Percentiles rank a stretch among this genome's conserved stretches.
Conservation (phyloP, 140 eudicot species). For the Eryngium alpinum region DNA sequence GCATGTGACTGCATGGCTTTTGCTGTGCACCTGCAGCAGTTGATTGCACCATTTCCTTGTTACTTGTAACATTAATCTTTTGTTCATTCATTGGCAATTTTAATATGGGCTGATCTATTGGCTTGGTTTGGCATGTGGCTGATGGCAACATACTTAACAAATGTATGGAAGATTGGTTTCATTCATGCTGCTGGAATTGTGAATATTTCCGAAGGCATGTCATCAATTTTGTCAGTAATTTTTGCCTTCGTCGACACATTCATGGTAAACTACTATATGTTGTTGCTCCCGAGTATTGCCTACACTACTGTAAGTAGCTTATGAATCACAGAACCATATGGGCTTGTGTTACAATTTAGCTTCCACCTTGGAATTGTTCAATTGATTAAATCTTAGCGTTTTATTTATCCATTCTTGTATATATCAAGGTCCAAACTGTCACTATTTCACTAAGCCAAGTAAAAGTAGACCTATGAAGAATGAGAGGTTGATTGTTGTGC, state of each 20-base stretch:
- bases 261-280: conserved; percentile 35
- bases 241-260: conserved; percentile 41
- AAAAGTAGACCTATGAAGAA: not conserved
- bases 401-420: not conserved
- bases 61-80: no score
- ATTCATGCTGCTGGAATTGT: conserved; percentile 65
- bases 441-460: not conserved
- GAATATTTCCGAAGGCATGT: conserved; percentile 47
- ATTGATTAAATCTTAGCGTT: not conserved
- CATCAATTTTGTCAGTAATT: conserved; percentile 22
- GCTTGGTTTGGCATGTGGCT: conserved; percentile 48
- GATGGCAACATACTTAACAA: conserved; percentile 55
- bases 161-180: conserved; percentile 54
- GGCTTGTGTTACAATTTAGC: not conserved
- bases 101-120: conserved; percentile 50
- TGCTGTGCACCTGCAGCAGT: no score
- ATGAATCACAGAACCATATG: not conserved
- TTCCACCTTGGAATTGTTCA: not conserved
- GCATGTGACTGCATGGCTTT: no score
- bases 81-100: conserved; percentile 26
- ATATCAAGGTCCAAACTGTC: not conserved
- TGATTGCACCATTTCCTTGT: no score
- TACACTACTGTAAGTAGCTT: conserved; percentile 41
- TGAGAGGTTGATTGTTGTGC: conserved; percentile 1
- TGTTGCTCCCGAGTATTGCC: conserved; percentile 45